phyloP scores from a whole-genome alignment of 176 grass and related monocot genomes.

The Phragmites australis region DNA sequence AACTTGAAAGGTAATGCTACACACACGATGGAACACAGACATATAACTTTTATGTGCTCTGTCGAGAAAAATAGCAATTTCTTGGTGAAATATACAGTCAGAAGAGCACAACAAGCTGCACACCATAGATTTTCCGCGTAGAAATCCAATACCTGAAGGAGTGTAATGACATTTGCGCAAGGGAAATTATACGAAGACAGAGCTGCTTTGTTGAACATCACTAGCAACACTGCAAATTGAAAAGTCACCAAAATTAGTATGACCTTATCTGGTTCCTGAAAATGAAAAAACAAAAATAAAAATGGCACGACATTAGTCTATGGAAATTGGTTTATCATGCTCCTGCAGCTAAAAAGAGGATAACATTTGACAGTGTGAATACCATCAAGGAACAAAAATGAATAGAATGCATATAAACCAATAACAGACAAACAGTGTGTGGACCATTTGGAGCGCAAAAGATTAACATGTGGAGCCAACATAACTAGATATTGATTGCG shows the following conservation, averaged over 20 bases:
- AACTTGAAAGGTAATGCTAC: neutral
- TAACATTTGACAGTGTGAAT: neutral
- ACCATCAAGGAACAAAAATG: neutral
- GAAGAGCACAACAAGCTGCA: conserved; percentile 2
- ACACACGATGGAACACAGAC: neutral
- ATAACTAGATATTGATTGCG: neutral
- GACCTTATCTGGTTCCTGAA: neutral
- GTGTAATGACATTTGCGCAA: conserved; percentile 91
- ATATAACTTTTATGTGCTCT: neutral
- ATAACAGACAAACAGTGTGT: neutral
- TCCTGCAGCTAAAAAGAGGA: neutral
- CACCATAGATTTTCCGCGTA: neutral
- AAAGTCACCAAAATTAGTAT: conserved; percentile 34
- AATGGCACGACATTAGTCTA: neutral
- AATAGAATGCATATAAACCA: neutral
- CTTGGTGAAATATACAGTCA: neutral
- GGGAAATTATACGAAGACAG: conserved; percentile 94
- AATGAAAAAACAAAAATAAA: conserved; percentile 17
- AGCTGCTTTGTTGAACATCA: conserved; percentile 99
- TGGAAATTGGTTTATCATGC: neutral
- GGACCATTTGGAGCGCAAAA: neutral
- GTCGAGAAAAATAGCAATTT: neutral
- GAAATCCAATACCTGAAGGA: conserved; percentile 80
- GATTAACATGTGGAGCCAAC: neutral
- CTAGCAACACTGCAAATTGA: conserved; percentile 74